Evolutionary conservation across 2,329 filamentous ascomycete species (phyloP).

Genomic region (Phialophora verrucosa): DNA sequence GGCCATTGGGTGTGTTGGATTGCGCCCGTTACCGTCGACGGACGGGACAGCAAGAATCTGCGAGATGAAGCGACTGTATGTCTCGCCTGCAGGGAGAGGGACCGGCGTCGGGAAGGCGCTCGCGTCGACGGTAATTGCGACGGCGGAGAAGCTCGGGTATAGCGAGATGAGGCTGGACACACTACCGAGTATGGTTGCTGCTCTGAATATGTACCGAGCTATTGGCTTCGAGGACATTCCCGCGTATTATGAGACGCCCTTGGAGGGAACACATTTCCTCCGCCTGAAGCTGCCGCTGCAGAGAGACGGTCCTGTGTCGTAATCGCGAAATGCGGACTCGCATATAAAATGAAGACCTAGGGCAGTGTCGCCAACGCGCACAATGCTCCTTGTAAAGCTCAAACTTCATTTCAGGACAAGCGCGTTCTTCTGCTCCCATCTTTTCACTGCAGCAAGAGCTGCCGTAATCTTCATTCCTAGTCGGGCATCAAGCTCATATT

Average conservation of each 20-base stretch:
- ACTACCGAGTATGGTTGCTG: slow-evolving; percentile 58
- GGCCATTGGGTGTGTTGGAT: slow-evolving; percentile 35
- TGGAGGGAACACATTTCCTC: slow-evolving; percentile 61
- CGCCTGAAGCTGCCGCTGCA: slow-evolving; percentile 40
- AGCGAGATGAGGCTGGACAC: slow-evolving; percentile 62
- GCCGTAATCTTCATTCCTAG: slow-evolving; percentile 57
- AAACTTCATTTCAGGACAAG: slow-evolving; percentile 11
- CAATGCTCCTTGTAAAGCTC: not conserved
- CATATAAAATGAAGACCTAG: not conserved
- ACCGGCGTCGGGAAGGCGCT: slow-evolving; percentile 57
- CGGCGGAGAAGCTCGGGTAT: slow-evolving; percentile 58
- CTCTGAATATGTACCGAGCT: slow-evolving; percentile 56
- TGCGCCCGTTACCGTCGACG: slow-evolving; percentile 30
- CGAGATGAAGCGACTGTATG: slow-evolving; percentile 66
- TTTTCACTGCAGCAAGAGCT: slow-evolving; percentile 51
- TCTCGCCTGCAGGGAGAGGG: slow-evolving; percentile 55
- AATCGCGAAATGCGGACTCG: not conserved
- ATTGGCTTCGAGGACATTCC: slow-evolving; percentile 60
- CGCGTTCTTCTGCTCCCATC: slow-evolving; percentile 47
- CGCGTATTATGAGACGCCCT: slow-evolving; percentile 62
- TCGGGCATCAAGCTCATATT: slow-evolving; percentile 67
- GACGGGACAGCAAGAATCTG: slow-evolving; percentile 41
- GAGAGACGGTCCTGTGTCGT: not conserved
- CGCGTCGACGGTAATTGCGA: slow-evolving; percentile 52
- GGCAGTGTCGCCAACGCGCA: not conserved